Base-by-base conservation (phyloP, 106 monocot genomes). In the Triglochin maritima region DNA sequence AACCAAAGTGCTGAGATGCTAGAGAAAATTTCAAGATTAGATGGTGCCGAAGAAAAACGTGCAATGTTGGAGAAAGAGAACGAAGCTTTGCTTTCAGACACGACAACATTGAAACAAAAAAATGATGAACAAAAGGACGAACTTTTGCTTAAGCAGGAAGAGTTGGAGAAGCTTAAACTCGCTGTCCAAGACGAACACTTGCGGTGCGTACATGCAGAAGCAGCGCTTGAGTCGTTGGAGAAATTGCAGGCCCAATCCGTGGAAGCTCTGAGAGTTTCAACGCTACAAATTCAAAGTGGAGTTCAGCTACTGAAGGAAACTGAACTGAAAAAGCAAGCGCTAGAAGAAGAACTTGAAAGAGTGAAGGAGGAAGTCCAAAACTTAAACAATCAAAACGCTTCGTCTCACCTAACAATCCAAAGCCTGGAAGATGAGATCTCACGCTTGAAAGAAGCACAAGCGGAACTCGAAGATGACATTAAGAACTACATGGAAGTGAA, bases 1-100 rank as follows among this genome's bases (percentile, higher is more conserved):
- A 79, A 78, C 51, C 73, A 82, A 57, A 88, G 88, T 67, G 70
- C 80, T 63, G 80, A 90, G 50, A 75, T 90, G 73, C 52, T 75
- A 11, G 44, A 12, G 17, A 72, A 16, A 46, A 43, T 69, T 2
- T 45, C 49, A 13, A 62, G 53, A 53, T 71, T 84, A 14, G 76
- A 66, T 44, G 71, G 9, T 61, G 46, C 74, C 9, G 75, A 80
- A 41, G 73, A 76, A 29, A 63, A 62, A 56, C 71, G 67, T 52
- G 13, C 64, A 41, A n/a, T 64, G 8, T 63, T 90, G 62, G 74
- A 86, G 74, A 82, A 64, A 9, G 76, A 64, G 44, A 86, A 73
- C 17, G 52, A 74, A 29, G 48, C 75, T 59, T 47, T 81, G 17
- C 42, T 57, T 46, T 55, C 59, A 47, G 73, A 77, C 53, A 43